Evolutionary conservation across 768 basidiomycete species (phyloP).

Genomic region (Cytidiella melzeri): DNA sequence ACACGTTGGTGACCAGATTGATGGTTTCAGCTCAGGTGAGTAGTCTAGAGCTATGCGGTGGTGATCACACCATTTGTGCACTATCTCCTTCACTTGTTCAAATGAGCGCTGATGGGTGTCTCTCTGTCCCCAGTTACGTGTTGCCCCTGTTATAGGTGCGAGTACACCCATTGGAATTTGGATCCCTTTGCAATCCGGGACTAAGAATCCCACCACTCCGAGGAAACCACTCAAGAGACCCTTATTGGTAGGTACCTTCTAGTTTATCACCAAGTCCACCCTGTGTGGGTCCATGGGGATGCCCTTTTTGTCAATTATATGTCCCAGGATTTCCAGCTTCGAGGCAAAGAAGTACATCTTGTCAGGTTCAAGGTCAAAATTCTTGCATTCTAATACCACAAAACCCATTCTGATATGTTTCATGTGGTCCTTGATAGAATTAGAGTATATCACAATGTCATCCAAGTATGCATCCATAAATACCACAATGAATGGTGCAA

Average conservation of each 20-base stretch:
- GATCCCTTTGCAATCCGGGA: slow-evolving; percentile 25
- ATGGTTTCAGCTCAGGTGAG: too few relatives aligned
- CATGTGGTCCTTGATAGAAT: slow-evolving; percentile 22
- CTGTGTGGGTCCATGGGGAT: slow-evolving; percentile 40
- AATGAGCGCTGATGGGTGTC: too few relatives aligned
- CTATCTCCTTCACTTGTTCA: too few relatives aligned
- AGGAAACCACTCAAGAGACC: slow-evolving; percentile 30
- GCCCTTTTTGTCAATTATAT: slow-evolving; percentile 31
- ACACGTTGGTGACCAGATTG: too few relatives aligned
- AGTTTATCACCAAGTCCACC: slow-evolving; percentile 29
- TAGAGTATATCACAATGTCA: slow-evolving; percentile 29
- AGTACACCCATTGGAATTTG: slow-evolving; percentile 34
- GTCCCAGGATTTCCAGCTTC: slow-evolving; percentile 24
- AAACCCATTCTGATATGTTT: slow-evolving; percentile 15
- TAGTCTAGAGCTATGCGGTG: too few relatives aligned
- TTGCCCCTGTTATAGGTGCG: slow-evolving; percentile 9
- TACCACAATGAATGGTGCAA: slow-evolving; percentile 20
- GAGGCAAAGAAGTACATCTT: slow-evolving; percentile 21
- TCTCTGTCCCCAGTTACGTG: slow-evolving; percentile 11
- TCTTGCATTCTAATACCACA: slow-evolving; percentile 6
- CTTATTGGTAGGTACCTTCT: slow-evolving; percentile 25
- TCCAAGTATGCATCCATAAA: slow-evolving; percentile 29
- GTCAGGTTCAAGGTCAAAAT: slow-evolving; percentile 16
- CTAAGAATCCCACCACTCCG: slow-evolving; percentile 27
- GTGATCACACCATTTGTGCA: too few relatives aligned